Evolutionary conservation across 2,329 filamentous ascomycete species (phyloP).

Genomic region (Pseudogymnoascus sp.): DNA sequence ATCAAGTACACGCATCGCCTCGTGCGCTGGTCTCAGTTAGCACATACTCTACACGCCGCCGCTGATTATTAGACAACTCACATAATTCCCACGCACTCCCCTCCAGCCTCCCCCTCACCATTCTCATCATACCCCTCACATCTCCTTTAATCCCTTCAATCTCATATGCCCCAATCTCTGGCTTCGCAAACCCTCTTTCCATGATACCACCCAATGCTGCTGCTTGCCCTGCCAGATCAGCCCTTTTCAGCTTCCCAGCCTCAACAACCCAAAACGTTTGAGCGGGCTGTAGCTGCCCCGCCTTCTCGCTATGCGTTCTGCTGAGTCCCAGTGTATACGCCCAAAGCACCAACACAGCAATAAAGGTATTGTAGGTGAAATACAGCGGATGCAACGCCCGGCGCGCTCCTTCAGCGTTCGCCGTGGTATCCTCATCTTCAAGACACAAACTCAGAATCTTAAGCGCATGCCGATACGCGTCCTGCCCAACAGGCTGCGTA

Average conservation of each 20-base stretch:
- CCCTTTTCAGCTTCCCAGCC: neutral
- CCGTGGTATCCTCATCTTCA: constrained; percentile 12
- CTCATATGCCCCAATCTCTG: neutral
- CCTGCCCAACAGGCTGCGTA: constrained; percentile 18
- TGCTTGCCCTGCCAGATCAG: neutral
- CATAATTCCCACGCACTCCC: constrained; percentile 8
- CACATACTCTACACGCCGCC: neutral
- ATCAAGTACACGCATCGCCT: constrained; percentile 10
- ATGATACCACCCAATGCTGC: neutral
- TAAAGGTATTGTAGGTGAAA: constrained; percentile 7
- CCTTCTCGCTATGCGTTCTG: neutral
- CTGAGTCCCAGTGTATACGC: constrained; percentile 5
- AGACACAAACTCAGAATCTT: constrained; percentile 18
- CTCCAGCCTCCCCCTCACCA: neutral
- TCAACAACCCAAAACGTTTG: neutral
- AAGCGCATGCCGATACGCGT: constrained; percentile 19
- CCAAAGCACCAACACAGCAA: constrained; percentile 6
- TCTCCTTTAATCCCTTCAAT: constrained; percentile 1
- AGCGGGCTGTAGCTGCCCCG: neutral
- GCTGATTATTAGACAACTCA: neutral
- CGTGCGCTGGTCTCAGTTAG: neutral
- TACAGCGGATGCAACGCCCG: constrained; percentile 6
- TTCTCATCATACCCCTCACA: constrained; percentile 1
- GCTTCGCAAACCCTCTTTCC: constrained; percentile 3
- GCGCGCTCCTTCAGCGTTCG: neutral